Evolutionary conservation across 2,329 filamentous ascomycete species (phyloP).

Genomic region (Sclerotinia minor): DNA sequence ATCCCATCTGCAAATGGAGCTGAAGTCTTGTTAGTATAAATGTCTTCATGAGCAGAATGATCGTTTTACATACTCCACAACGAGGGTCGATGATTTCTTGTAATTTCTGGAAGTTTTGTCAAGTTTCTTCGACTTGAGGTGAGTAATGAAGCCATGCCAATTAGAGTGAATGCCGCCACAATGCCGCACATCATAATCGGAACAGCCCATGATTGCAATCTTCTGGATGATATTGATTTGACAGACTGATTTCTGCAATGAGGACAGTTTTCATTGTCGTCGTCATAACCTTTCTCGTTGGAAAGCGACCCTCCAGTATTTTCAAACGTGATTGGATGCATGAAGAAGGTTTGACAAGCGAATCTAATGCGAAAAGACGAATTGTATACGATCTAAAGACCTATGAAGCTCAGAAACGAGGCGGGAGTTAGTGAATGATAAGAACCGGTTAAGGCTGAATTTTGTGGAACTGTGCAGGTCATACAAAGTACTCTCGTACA

Average conservation of each 20-base stretch:
- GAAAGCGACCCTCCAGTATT: neutral
- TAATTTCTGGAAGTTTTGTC: neutral
- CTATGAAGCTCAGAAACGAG: neutral
- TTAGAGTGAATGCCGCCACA: neutral
- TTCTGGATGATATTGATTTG: neutral
- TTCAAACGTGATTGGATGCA: neutral
- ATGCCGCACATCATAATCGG: constrained; percentile 4
- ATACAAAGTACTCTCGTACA: neutral
- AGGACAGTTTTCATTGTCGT: neutral
- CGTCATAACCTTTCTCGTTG: neutral
- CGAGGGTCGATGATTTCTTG: constrained; percentile 6
- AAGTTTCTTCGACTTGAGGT: constrained; percentile 10
- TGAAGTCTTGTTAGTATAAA: neutral
- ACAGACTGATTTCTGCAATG: neutral
- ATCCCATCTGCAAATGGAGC: constrained; percentile 15
- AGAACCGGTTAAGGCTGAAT: constrained; percentile 7
- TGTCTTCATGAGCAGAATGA: too few species aligned
- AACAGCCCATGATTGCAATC: neutral
- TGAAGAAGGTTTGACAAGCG: neutral
- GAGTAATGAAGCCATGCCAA: constrained; percentile 15
- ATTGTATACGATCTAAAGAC: neutral
- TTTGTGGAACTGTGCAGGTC: constrained; percentile 1
- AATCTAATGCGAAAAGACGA: neutral
- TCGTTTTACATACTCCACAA: constrained; percentile 1
- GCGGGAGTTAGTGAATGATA: neutral